phyloP scores from a whole-genome alignment of 768 basidiomycete species.

The Termitomyces sp. region DNA sequence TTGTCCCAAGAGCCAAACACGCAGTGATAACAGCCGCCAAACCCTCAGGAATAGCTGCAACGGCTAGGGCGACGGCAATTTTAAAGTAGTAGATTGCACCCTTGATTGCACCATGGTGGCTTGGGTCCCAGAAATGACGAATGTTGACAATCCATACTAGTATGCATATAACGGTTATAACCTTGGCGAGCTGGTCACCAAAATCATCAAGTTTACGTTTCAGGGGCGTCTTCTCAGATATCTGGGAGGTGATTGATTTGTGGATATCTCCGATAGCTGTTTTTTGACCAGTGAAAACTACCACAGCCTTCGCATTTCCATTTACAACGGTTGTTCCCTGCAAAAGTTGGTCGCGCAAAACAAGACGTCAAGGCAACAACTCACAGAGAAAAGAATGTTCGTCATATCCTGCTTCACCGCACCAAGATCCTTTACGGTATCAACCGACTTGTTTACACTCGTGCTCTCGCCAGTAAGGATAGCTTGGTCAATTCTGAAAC shows the following conservation, averaged over 20 bases:
- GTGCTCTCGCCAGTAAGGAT: conserved; percentile 93
- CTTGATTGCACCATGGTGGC: conserved; percentile 85
- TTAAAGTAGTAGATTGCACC: conserved; percentile 99
- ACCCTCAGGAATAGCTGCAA: conserved; percentile 97
- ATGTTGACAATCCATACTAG: conserved; percentile 98
- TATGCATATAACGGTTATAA: conserved; percentile 94
- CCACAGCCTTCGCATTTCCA: conserved; percentile 82
- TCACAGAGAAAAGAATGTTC: conserved; percentile 91
- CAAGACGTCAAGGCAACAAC: conserved; percentile 16
- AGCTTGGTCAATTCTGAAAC: conserved; percentile 93
- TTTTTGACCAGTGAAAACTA: conserved; percentile 76
- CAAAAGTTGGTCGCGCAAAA: not conserved
- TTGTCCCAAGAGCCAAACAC: conserved; percentile 92
- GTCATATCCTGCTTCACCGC: conserved; percentile 99
- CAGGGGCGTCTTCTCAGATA: conserved; percentile 92
- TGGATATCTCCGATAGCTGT: conserved; percentile 98
- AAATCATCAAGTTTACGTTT: conserved; percentile 99
- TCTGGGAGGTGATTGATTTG: conserved; percentile 90
- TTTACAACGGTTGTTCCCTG: conserved; percentile 96
- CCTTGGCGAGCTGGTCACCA: conserved; percentile 95
- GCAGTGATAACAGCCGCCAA: conserved; percentile 98
- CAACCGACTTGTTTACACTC: conserved; percentile 78
- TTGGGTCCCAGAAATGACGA: conserved; percentile 93
- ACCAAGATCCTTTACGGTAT: conserved; percentile 58
- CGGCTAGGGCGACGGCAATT: conserved; percentile 97